These are phyloP conservation scores for Saccharum spontaneum DNA, from an alignment of 176 grass and related monocot genomes.

Conservation along the genomic window DNA sequence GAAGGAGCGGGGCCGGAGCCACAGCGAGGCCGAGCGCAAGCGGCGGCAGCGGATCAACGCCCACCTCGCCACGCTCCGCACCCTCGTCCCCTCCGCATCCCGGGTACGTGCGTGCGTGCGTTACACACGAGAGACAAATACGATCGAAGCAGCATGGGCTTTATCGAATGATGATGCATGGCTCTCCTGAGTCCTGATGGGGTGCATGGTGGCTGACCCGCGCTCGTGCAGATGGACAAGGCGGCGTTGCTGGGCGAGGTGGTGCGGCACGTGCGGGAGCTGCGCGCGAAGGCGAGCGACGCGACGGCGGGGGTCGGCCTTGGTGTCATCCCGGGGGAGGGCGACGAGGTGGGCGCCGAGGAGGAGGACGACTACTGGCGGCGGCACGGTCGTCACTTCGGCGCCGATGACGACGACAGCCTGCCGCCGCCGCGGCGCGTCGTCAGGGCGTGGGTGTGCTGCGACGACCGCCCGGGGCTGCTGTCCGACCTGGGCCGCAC, in stretches of 20 bases:
- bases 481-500: slow-evolving; percentile 79
- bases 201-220: no score
- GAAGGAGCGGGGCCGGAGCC: slow-evolving; percentile 55
- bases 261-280: slow-evolving; percentile 87
- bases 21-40: slow-evolving; percentile 88
- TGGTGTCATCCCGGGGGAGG: slow-evolving; percentile 59
- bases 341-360: slow-evolving; percentile 81
- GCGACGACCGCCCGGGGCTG: slow-evolving; percentile 76
- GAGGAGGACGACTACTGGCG: background rate
- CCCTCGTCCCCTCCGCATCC: slow-evolving; percentile 82
- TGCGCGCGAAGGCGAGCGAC: slow-evolving; percentile 47
- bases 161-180: background rate
- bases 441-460: slow-evolving; percentile 82
- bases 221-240: slow-evolving; percentile 80
- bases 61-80: slow-evolving; percentile 89
- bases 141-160: background rate
- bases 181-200: no score
- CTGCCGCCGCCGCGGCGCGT: background rate
- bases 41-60: slow-evolving; percentile 92
- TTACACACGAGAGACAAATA: no score
- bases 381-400: background rate
- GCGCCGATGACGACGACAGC: background rate
- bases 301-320: slow-evolving; percentile 42
- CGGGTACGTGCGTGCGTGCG: slow-evolving; percentile 49
- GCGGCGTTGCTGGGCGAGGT: slow-evolving; percentile 94